Evolutionary conservation across 2,329 filamentous ascomycete genomes (phyloP).

Genomic region (Neonectria hederae): DNA sequence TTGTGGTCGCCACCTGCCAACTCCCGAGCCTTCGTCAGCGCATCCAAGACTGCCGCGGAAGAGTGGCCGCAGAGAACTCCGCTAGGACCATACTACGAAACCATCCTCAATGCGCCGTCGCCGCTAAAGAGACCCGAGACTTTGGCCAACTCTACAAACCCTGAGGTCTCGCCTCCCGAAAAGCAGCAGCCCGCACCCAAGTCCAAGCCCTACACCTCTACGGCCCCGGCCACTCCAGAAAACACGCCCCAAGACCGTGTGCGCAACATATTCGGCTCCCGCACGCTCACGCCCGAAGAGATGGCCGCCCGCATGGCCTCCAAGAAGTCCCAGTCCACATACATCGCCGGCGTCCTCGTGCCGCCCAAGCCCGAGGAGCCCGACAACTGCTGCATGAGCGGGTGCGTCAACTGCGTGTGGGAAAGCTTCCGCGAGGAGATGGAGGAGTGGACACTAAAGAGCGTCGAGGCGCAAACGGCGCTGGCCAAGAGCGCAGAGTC

Average conservation of each 20-base stretch:
- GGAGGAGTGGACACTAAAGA: constrained; percentile 82
- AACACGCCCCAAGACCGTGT: constrained; percentile 61
- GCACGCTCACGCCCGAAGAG: constrained; percentile 77
- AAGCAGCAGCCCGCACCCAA: constrained; percentile 34
- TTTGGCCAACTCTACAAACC: constrained; percentile 52
- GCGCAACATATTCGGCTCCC: constrained; percentile 82
- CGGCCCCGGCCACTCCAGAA: constrained; percentile 8
- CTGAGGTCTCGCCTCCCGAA: constrained; percentile 30
- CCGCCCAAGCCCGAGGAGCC: constrained; percentile 89
- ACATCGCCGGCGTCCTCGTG: constrained; percentile 81
- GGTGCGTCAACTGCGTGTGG: constrained; percentile 98
- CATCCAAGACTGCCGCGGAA: constrained; percentile 33
- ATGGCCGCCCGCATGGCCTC: constrained; percentile 68
- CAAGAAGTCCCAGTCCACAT: constrained; percentile 65
- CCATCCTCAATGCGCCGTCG: constrained; percentile 59
- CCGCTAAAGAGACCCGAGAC: constrained; percentile 54
- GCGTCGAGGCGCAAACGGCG: constrained; percentile 68
- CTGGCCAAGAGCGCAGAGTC: constrained; percentile 57
- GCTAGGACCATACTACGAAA: constrained; percentile 67
- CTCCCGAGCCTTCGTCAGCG: constrained; percentile 44
- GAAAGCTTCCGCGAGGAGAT: constrained; percentile 90
- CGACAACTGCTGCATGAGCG: constrained; percentile 99
- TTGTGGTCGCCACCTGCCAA: constrained; percentile 35
- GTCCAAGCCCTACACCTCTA: constrained; percentile 14
- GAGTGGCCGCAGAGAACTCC: constrained; percentile 54